Base-by-base conservation (phyloP, 805 yeast genomes). In the Candida xiaguanensis region DNA sequence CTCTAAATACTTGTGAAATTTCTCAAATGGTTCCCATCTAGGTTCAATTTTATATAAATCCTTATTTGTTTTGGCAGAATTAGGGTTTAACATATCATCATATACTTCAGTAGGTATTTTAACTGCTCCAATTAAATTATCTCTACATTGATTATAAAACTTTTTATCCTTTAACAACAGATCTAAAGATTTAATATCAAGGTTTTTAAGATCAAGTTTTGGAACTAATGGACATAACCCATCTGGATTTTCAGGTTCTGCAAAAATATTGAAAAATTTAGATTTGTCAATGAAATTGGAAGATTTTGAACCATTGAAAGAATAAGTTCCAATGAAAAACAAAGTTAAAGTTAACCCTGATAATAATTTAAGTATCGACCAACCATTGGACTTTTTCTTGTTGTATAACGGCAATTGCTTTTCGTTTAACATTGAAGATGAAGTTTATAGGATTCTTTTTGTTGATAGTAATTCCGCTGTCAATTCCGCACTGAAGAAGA, bases 171-270 rank as follows among this genome's bases (percentile, higher is more conserved):
- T 48, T 16, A 64, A 50, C 14, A 65, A 64, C 11, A 36, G 44
- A 13, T 44, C 36, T 8, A 64, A 30, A 7, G 58, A 55, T 8
- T 46, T 40, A 14, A 40, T 45, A 16, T 52, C 45, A 12, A 60
- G 17, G 40, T 48, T 41, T 2, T 41, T 15, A 2, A 66, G 65
- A 35, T 63, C 56, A 14, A 65, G 17, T 38, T 65, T 65, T 5
- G 51, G 51, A 4, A 62, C 63, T 9, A 62, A 35, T 2, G 70
- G 70, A 44, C 71, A 65, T 14, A 65, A 52, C 7, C 57, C 44
- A 43, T 64, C 68, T 1, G 63, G 64, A 37, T 56, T 44, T 8
- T 35, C 18, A 2, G 51, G 41, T 22, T 14, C 29, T 14, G 23
- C 15, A 13, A 34, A 17, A 5, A 28, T 15, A 7, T 11, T 31